Percentiles rank a stretch among this genome's conserved stretches.
phyloP scores from a whole-genome alignment of 2,329 filamentous ascomycete genomes.

The Ascochyta viciae-villosae region DNA sequence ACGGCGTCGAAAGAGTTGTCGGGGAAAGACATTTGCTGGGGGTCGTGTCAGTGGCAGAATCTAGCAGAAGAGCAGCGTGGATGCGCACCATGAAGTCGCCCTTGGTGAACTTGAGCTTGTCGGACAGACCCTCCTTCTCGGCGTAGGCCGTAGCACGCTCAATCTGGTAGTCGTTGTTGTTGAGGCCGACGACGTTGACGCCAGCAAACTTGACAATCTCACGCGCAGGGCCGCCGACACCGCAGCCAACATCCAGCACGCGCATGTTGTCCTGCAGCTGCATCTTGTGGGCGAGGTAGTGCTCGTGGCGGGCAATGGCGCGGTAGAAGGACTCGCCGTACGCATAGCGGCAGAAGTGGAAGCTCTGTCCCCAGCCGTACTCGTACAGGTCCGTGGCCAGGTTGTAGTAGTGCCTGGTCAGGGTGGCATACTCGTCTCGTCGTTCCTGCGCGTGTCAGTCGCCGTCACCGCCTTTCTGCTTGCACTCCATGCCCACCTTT shows the following conservation, averaged over 20 bases:
- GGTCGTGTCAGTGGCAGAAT: conserved; percentile 12
- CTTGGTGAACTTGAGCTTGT: conserved; percentile 87
- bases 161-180: conserved; percentile 99
- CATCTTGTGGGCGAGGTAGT: conserved; percentile 93
- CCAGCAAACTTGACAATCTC: conserved; percentile 97
- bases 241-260: conserved; percentile 95
- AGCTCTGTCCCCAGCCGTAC: conserved; percentile 94
- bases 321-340: conserved; percentile 85
- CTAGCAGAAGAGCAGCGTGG: too few species aligned
- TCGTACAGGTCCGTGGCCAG: conserved; percentile 96
- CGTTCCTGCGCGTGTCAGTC: conserved; percentile 65
- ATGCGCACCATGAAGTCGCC: conserved; percentile 85
- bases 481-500: conserved; percentile 61
- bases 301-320: conserved; percentile 94
- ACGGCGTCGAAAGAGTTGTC: conserved; percentile 93
- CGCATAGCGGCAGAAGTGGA: conserved; percentile 97
- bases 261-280: conserved; percentile 84
- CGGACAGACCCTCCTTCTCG: conserved; percentile 76
- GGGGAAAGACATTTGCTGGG: conserved; percentile 88
- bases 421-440: conserved; percentile 86
- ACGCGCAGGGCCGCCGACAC: conserved; percentile 91
- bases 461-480: background rate
- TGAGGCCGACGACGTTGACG: conserved; percentile 86
- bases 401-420: conserved; percentile 97
- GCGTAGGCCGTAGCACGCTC: conserved; percentile 89